Evolutionary conservation across 345 rosid genomes (phyloP).

Genomic region (Pistacia integerrima): DNA sequence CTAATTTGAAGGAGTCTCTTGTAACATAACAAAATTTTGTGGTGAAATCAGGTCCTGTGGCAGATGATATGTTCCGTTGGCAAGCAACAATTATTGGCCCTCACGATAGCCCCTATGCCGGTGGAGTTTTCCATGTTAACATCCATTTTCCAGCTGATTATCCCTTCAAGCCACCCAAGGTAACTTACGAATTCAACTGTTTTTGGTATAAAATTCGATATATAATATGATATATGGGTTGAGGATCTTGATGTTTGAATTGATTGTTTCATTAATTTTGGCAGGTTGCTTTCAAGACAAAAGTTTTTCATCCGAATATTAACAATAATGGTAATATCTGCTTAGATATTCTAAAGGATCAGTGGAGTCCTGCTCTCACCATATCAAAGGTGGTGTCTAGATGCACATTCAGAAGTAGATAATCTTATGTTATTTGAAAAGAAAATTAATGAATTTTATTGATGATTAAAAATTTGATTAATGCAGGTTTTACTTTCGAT

Average conservation of each 20-base stretch:
- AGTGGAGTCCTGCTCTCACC: slow-evolving; percentile 42
- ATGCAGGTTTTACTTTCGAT: slow-evolving; percentile 33
- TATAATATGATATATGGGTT: no score
- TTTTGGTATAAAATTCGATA: no score
- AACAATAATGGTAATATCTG: slow-evolving; percentile 38
- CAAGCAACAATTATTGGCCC: slow-evolving; percentile 34
- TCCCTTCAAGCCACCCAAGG: slow-evolving; percentile 43
- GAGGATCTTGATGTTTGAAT: background rate
- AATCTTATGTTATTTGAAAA: background rate
- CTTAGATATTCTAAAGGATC: slow-evolving; percentile 41
- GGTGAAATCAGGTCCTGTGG: slow-evolving; percentile 22
- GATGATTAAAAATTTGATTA: background rate
- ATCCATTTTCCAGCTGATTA: slow-evolving; percentile 35
- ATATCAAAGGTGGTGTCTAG: slow-evolving; percentile 27
- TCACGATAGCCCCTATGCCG: slow-evolving; percentile 26
- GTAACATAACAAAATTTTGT: background rate
- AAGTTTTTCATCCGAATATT: slow-evolving; percentile 38
- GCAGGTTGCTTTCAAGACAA: slow-evolving; percentile 37
- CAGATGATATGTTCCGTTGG: slow-evolving; percentile 34
- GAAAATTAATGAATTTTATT: background rate
- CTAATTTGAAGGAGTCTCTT: no score
- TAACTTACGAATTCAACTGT: background rate
- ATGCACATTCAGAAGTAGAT: background rate
- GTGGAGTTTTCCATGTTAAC: slow-evolving; percentile 30
- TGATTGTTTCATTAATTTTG: background rate